phyloP scores from a whole-genome alignment of 164 flowering plant species.

The Macadamia tetraphylla region DNA sequence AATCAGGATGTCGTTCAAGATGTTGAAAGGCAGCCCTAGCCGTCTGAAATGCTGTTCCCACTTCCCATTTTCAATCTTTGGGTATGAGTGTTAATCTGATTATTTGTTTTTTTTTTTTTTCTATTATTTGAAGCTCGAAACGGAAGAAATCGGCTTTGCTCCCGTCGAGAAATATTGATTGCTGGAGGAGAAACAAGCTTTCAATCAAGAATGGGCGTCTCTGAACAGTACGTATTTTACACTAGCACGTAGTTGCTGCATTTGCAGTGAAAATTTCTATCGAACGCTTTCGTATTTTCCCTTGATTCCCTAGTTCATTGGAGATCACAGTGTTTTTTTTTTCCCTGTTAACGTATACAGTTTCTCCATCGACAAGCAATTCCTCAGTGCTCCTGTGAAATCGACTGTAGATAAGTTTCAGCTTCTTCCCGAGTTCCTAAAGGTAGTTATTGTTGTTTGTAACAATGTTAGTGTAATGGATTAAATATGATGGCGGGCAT shows the following conservation, averaged over 20 bases:
- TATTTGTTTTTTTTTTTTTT: no score
- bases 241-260: neutral
- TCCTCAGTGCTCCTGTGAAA: constrained; percentile 52
- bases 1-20: no score
- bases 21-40: no score
- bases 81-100: no score
- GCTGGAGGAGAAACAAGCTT: neutral
- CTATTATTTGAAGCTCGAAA: no score
- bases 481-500: neutral
- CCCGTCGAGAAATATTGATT: no score
- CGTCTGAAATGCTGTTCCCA: no score
- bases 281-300: neutral
- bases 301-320: neutral
- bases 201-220: neutral
- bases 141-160: no score
- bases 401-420: constrained; percentile 66
- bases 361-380: constrained; percentile 31
- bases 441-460: constrained; percentile 29
- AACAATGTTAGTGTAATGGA: neutral
- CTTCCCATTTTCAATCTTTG: no score
- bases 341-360: neutral
- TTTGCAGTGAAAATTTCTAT: neutral
- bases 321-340: neutral
- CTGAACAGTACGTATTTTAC: neutral
- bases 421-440: constrained; percentile 84